Base-by-base conservation (phyloP, 2,329 filamentous ascomycete species). In the Fusarium agapanthi region DNA sequence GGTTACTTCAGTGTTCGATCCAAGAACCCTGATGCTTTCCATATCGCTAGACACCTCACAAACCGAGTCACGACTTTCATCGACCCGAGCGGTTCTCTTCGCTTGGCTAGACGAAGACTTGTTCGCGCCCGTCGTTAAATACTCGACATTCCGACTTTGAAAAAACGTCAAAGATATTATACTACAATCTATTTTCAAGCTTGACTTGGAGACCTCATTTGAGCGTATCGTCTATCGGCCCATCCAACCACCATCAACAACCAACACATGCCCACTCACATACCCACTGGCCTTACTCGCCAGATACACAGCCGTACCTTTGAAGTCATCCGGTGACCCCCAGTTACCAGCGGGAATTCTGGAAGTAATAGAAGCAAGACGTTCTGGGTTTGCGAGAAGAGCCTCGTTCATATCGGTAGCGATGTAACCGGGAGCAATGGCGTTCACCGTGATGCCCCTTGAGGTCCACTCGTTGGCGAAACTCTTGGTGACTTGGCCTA, bases 211-310 rank as follows among this genome's bases (percentile, higher is more conserved):
- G 28, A 54, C n/a, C 44, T n/a, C 44, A 32, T 22, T 62, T 3
- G 18, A 24, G 51, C 26, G 24, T 18, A 47, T 37, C 34, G 28
- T 53, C 50, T 73, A 97, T 85, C 94, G 86, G 4, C 93, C 94
- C 94, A 97, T 97, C 94, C 94, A 97, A 16, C 95, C 95, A 13
- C 95, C 95, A 82, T 97, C 95, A 51, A 97, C 93, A 32, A 93
- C 91, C 75, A 97, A 79, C 10, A 94, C 86, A 82, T 97, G 93
- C 0, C 95, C 95, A 74, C 88, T 94, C 41, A 97, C 91, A 83
- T 97, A 97, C 15, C 85, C 89, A 79, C 92, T 93, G n/a, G 91
- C 92, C 79, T 84, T 87, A 77, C 92, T 92, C 3, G 93, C 93
- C 71, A 97, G 83, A 77, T 90, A 97, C 34, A 97, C 91, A 2